Base-by-base conservation (phyloP, 805 yeast species). In the Cyberlindnera maclurae region DNA sequence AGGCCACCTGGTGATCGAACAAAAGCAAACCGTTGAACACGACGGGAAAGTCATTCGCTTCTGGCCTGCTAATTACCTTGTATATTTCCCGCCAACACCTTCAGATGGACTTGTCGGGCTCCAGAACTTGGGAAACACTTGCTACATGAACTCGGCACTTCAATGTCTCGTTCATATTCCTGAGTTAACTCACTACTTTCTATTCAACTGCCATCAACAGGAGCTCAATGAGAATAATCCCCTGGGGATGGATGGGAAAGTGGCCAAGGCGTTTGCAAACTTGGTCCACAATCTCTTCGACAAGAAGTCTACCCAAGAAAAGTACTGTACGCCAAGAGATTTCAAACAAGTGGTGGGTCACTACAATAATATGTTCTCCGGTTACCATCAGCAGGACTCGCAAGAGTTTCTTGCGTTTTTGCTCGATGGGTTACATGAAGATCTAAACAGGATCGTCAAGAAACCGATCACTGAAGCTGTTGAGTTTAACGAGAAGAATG, bases 381-480 rank as follows among this genome's bases (percentile, higher is more conserved):
- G 86, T 3, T 81, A 79, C 49, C 77, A 75, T 42, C 97, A 90
- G 57, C 97, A 90, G 54, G 97, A 90, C 56, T 84, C 96, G 2
- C 96, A 89, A 57, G 97, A 90, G 56, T 82, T 90, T 54, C 70
- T 88, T 36, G 89, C 94, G 24, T 90, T 84, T 68, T 59, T 90
- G 26, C 65, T 90, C 20, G 96, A 90, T 60, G 88, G 93, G 2
- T 64, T 90, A 28, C 97, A 90, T 55, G 97, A 90, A 59, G 97
- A 90, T 60, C 67, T 90, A 46, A 93, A 93, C 54, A 68, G 96
- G 40, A 80, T 90, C 22, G 56, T 74, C 8, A 64, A 82, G 28
- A 93, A 93, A 55, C 97, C 97, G 1, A 81, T 80, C 47, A 75
- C 86, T 7, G 95, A 86, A 51, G 87, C 87, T 52, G 96, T 97